Base-by-base conservation (phyloP, 768 basidiomycete genomes). In the Lactarius vividus region DNA sequence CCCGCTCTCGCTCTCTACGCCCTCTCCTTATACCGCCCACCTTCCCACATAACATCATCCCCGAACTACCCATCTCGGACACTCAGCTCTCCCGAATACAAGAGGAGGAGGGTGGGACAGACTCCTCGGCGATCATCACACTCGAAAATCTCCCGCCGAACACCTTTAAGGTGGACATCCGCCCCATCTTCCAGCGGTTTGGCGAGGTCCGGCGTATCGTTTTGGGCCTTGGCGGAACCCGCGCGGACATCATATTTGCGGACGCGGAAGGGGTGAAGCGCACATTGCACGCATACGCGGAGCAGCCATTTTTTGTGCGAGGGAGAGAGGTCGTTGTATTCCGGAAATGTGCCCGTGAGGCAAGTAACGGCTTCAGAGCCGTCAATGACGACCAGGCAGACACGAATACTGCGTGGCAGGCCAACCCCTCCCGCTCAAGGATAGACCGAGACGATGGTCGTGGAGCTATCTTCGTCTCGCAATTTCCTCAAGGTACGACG, bases 261-360 rank as follows among this genome's bases (percentile, higher is more conserved):
- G 57, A 63, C 11, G 40, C 15, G 3, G 16, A 39, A 16, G 52
- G 31, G 33, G 57, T 63, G 4, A 59, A 20, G 15, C 57, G 61
- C 10, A 37, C 57, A 0, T 46, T 66, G 52, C 57, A 59, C 13
- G 65, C 65, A 4, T 66, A 66, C 11, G 65, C 65, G 0, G 65
- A 66, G 40, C 9, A 18, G 26, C 65, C 57, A 3, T 13, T 66
- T 2, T 23, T 23, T 20, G 61, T 66, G 20, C 65, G 57, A 0
- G 65, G 61, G 15, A 15, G 1, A n/a, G 61, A 58, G 57, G n/a
- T 59, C 26, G 3, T 23, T 28, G 33, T 66, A 1, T 59, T 55
- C 28, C 61, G 65, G 13, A 63, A 59, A 7, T 10, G 18, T 5
- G 0, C 28, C 2, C 1, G 10, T 8, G 35, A 15, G 16, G 28